Evolutionary conservation across 257 asterid species (phyloP).

Genomic region (Primulina tabacum): DNA sequence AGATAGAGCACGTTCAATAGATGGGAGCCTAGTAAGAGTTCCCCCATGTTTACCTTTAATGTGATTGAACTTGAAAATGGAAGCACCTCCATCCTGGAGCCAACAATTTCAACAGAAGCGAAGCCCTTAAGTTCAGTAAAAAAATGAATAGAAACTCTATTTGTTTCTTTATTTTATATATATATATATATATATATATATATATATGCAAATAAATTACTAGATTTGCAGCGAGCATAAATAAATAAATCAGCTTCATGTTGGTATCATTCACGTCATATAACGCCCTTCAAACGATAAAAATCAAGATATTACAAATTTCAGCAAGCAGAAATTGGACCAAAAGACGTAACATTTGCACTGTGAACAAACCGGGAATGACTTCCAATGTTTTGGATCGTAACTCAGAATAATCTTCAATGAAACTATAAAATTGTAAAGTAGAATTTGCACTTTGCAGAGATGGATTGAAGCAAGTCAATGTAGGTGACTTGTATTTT

Average conservation of each 20-base stretch:
- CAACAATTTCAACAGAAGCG: conserved; percentile 20
- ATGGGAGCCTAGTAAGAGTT: conserved; percentile 62
- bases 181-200: not conserved
- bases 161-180: not conserved
- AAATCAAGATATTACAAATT: too few species aligned
- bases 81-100: conserved; percentile 80
- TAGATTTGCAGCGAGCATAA: not conserved
- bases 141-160: not conserved
- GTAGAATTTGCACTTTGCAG: not conserved
- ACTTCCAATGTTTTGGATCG: not conserved
- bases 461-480: conserved; percentile 6
- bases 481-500: not conserved
- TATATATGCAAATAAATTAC: not conserved
- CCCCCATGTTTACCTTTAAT: conserved; percentile 50
- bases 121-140: not conserved
- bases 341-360: not conserved
- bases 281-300: not conserved
- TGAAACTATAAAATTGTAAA: not conserved
- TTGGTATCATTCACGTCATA: not conserved
- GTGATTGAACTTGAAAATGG: conserved; percentile 77
- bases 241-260: not conserved
- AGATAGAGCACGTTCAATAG: conserved; percentile 92
- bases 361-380: not conserved
- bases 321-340: conserved; percentile 9
- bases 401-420: conserved; percentile 7